Conservation (phyloP, 805 yeast genomes). For the Starmerella gropengiesseri region DNA sequence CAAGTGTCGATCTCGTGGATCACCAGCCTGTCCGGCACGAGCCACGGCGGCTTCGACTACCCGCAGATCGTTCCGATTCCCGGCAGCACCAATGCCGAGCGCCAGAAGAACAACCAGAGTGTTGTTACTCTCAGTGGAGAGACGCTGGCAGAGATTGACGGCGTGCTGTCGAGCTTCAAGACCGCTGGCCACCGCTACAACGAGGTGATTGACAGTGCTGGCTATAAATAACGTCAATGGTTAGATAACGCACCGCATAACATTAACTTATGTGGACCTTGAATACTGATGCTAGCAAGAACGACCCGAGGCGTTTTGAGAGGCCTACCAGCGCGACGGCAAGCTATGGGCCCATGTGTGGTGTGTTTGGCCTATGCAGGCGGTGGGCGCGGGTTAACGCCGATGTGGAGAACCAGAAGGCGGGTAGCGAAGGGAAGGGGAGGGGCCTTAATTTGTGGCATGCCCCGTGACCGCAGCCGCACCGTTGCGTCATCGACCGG, state of each 20-base stretch:
- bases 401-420: no score
- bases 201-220: conserved; percentile 6
- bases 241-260: background rate
- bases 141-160: conserved; percentile 45
- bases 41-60: conserved; percentile 26
- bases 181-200: conserved; percentile 51
- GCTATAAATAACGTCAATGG: conserved; percentile 5
- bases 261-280: background rate
- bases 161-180: conserved; percentile 34
- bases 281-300: no score
- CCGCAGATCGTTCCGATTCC: conserved; percentile 71
- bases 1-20: conserved; percentile 67
- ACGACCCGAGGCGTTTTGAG: no score
- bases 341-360: no score
- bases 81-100: conserved; percentile 49
- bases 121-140: conserved; percentile 38
- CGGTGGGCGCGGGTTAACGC: no score
- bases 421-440: no score
- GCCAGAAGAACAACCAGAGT: conserved; percentile 52
- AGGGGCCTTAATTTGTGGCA: no score
- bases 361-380: no score
- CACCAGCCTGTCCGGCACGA: conserved; percentile 31
- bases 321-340: no score
- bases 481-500: no score
- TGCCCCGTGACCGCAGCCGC: no score